Evolutionary conservation across 2,329 filamentous ascomycete genomes (phyloP), one percentile per base, ranked within the genome.

Genomic region (Aspergillus pseudonomiae): DNA sequence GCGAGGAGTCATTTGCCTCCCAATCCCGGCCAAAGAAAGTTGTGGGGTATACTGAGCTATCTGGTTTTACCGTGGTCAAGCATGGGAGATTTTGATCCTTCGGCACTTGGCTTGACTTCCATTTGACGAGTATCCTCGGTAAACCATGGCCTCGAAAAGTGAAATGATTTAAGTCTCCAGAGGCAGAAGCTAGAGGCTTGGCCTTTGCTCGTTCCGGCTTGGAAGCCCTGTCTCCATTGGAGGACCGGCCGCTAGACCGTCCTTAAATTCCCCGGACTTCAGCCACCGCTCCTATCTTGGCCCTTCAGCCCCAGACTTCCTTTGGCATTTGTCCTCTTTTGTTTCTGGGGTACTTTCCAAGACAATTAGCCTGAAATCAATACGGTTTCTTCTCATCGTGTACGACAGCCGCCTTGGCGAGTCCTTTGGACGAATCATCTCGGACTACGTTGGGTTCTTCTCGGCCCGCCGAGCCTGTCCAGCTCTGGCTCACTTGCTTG

Each of bases 151-250:
- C 59, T 57, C 50, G 57, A 41, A 24, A 24, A 24, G 1, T 24
- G 21, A 24, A 24, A 57, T 50, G 14, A 50, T 21, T 53, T 55
- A 39, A 34, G 55, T 36, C 48, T 57, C 56, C 30, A 19, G 52
- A 53, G 60, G 56, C 62, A 60, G 54, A 59, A 28, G 55, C 59
- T 63, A 64, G 52, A 56, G 62, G 43, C 62, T 66, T 64, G 64
- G 62, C 64, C 56, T n/a, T 53, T 62, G 43, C 59, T 19, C 43
- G 48, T 66, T 41, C 34, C 30, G 63, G 43, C 50, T 60, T 60
- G 61, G 54, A 41, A n/a, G 26, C 57, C 28, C 21, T 4, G 30
- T 43, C 34, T 57, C 39, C 12, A 53, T 46, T 54, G 59, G 57
- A 61, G 39, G 50, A 59, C 56, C 46, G 55, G 58, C 30, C 39